Evolutionary conservation across 495 filamentous ascomycete species (phyloP).

Genomic region (Xylaria longipes): DNA sequence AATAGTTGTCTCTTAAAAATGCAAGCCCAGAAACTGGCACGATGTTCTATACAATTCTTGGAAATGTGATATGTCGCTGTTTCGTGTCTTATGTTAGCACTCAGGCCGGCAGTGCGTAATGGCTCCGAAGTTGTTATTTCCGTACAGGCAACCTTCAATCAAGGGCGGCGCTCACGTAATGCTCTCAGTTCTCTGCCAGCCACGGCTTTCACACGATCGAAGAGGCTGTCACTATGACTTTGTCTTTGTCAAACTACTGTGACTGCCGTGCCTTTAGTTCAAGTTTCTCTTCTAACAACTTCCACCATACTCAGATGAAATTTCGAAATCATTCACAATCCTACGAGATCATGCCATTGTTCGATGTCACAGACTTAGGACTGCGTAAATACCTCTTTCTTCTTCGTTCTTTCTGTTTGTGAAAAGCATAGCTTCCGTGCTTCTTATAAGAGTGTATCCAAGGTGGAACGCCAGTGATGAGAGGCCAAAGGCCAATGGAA

Average conservation of each 20-base stretch:
- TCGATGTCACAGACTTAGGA: background rate
- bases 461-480: background rate
- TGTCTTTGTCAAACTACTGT: background rate
- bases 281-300: background rate
- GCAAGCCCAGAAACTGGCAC: constrained; percentile 3
- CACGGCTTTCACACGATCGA: background rate
- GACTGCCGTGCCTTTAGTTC: background rate
- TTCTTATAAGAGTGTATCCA: background rate
- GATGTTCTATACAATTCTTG: background rate
- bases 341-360: background rate
- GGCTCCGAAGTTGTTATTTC: background rate
- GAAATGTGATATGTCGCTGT: constrained; percentile 3
- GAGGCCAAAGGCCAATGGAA: background rate
- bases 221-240: background rate
- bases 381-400: background rate
- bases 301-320: background rate
- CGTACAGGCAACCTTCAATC: background rate
- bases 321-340: background rate
- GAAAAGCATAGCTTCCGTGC: background rate
- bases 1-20: constrained; percentile 14
- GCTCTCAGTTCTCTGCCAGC: background rate
- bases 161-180: too few relatives aligned
- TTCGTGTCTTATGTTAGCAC: background rate
- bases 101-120: background rate
- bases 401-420: background rate